Evolutionary conservation across 176 grass and related monocot genomes (phyloP), one percentile per base, ranked within the genome.

Genomic region (Triticum urartu): DNA sequence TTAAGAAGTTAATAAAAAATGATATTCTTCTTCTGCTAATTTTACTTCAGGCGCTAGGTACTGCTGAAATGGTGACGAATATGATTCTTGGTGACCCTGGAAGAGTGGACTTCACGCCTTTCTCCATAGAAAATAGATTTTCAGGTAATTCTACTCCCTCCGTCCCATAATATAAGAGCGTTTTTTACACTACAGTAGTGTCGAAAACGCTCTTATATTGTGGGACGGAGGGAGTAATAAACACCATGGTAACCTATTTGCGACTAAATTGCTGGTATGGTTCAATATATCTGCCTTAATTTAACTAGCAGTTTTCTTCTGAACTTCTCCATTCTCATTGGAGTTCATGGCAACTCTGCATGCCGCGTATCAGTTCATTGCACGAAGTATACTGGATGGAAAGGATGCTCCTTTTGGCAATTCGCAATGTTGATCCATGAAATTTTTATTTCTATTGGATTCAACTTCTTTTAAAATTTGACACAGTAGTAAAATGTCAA

Each of bases 11-110:
- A 81, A 0, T 72, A 68, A 25, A 75, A 74, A n/a, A 76, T 90
- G 80, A 87, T 48, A 18, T 66, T 75, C 9, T 85, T 86, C 58
- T 14, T 83, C 59, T 68, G 30, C 15, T 21, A 79, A 76, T 68
- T 90, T 88, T 95, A 82, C 79, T 84, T 83, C 88, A 98, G 95
- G 89, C 93, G 73, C 64, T 98, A 82, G 93, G 91, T 70, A 98
- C 96, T 84, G 96, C 96, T 86, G 96, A 98, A 92, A 98, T 98
- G 96, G 91, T 94, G 33, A 72, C 86, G 5, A 70, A 98, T 75
- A 98, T 98, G 96, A 95, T 98, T 84, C 25, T 94, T 70, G 91
- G 84, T 59, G 92, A 92, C 75, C 36, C 81, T 82, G 83, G 68
- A 79, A 91, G 89, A 86, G 91, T 98, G 77, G 86, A 95, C 80